Percentiles rank a stretch among this genome's conserved stretches.
Evolutionary conservation across 176 grass and related monocot species (phyloP).

Genomic region (Cymbopogon citratus): DNA sequence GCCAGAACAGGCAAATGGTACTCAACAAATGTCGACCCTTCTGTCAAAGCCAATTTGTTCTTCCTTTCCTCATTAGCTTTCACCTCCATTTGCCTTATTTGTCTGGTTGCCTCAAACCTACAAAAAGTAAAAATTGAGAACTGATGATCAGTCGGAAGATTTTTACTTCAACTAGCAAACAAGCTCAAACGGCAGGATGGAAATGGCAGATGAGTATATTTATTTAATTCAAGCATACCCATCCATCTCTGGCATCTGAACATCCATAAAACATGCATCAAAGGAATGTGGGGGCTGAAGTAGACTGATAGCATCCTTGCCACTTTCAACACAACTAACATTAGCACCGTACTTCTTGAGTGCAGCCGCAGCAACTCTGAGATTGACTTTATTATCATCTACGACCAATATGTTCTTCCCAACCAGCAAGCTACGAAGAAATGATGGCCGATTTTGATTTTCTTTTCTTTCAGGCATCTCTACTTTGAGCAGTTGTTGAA

Average conservation of each 20-base stretch:
- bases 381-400: constrained; percentile 95
- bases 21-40: constrained; percentile 29
- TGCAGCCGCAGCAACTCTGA: constrained; percentile 69
- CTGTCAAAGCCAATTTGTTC: constrained; percentile 2
- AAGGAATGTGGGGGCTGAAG: constrained; percentile 76
- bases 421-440: constrained; percentile 53
- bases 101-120: constrained; percentile 81
- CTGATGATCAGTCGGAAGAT: not conserved
- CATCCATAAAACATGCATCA: constrained; percentile 94
- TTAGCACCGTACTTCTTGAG: constrained; percentile 84
- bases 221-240: constrained; percentile 65
- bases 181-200: not conserved
- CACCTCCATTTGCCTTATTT: constrained; percentile 70
- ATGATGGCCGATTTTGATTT: constrained; percentile 45
- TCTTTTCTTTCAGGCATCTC: constrained; percentile 44
- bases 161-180: not conserved
- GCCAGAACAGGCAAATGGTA: constrained; percentile 70
- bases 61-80: constrained; percentile 51
- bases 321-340: constrained; percentile 82
- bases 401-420: constrained; percentile 97
- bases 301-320: constrained; percentile 62
- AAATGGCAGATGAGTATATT: not conserved
- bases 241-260: constrained; percentile 99
- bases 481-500: constrained; percentile 65
- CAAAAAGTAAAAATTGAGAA: not conserved